Base-by-base conservation (phyloP, 371 early-diverging fungal species). In the Mucor sp. region DNA sequence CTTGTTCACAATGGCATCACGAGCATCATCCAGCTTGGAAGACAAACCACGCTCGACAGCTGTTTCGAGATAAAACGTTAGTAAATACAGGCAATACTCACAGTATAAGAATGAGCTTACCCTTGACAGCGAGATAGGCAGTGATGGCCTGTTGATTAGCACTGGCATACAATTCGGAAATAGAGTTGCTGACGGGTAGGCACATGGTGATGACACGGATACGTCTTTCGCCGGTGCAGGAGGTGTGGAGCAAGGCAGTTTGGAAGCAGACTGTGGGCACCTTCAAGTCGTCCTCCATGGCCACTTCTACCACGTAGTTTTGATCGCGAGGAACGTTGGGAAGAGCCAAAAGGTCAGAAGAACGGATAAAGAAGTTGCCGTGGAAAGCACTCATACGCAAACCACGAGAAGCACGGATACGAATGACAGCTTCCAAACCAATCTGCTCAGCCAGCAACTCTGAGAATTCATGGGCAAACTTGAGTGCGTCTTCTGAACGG, bases 321-420 rank as follows among this genome's bases (percentile, higher is more conserved):
- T 96, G 94, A 70, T 91, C 87, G 39, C 97, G 93, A 73, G 86
- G 90, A 19, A 93, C 97, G 62, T 91, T 94, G 32, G 97, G 93
- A 62, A 95, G 79, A 9, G 94, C 87, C 69, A 97, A 80, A 30
- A 97, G 76, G 72, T 97, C 96, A 25, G 93, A 87, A 28, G 89
- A 86, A 23, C 94, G 94, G 17, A 92, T 81, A 67, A 94, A 94
- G 69, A 91, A 94, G 79, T 94, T 92, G 33, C 96, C 96, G 63
- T 93, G 90, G 81, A 90, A 95, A 25, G 90, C 79, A 21, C 82
- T 83, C 90, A 90, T 56, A 81, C 81, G 69, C 23, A 94, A 85
- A 25, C 95, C 95, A 60, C 87, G 88, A 21, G 91, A 91, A 5
- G 93, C 90, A 32, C 98, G 87, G 7, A 97, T 89, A 43, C 97